A percentile compares a stretch with the other conserved stretches of the same genome.
Evolutionary conservation across 495 filamentous ascomycete genomes (phyloP).

Genomic region (Lophiotrema nucula): DNA sequence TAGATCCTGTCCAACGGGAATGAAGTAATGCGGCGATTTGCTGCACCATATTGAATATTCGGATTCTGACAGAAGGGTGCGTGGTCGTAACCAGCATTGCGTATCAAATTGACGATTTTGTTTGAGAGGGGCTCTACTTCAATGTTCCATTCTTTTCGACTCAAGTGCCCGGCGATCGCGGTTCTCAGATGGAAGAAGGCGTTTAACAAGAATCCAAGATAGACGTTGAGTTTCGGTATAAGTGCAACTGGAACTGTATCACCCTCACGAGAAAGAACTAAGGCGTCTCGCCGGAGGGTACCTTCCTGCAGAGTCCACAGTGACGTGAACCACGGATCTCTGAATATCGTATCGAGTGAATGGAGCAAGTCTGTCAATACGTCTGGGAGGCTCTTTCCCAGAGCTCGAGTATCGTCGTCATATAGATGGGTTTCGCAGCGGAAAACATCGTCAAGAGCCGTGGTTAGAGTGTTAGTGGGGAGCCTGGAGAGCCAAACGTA

Average conservation of each 20-base stretch:
- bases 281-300: not conserved
- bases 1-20: not conserved
- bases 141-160: not conserved
- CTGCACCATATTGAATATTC: not conserved
- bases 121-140: not conserved
- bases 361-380: not conserved
- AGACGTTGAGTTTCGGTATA: not conserved
- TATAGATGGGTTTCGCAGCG: not conserved
- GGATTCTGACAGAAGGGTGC: not conserved
- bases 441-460: not conserved
- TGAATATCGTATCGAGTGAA: not conserved
- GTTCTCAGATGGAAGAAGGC: not conserved
- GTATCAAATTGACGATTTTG: not conserved
- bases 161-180: not conserved
- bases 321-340: not conserved
- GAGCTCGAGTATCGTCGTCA: not conserved
- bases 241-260: not conserved
- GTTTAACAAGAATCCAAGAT: not conserved
- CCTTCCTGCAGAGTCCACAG: not conserved
- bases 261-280: not conserved
- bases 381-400: not conserved
- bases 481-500: not conserved
- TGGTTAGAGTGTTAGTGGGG: not conserved
- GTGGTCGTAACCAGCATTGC: not conserved
- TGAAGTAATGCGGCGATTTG: not conserved